These are phyloP conservation scores for Candida pseudoviswanathii DNA, from an alignment of 1,139 yeast species.

Conservation along the genomic window DNA sequence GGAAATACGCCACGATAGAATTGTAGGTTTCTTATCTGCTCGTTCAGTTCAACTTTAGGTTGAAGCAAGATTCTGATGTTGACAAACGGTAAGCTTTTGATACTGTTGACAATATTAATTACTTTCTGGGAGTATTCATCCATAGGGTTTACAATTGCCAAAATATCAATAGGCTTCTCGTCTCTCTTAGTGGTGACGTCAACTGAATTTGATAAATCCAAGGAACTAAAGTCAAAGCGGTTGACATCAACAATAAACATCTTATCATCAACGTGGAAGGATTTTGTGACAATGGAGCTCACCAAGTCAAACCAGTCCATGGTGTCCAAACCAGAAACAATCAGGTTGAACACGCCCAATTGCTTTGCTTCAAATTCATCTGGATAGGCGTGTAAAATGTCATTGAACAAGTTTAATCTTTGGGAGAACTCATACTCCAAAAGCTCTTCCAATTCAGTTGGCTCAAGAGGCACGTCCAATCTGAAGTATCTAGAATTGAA, in stretches of 20 bases:
- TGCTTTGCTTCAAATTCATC: conserved; percentile 24
- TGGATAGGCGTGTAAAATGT: conserved; percentile 34
- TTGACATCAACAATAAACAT: conserved; percentile 40
- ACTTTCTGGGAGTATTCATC: conserved; percentile 68
- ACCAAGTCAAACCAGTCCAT: conserved; percentile 53
- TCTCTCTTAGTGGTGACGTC: conserved; percentile 27
- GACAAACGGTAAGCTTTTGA: conserved; percentile 46
- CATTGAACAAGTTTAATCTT: conserved; percentile 32
- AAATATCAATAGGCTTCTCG: conserved; percentile 46
- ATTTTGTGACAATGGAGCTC: conserved; percentile 43
- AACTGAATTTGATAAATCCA: conserved; percentile 34
- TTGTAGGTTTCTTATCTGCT: conserved; percentile 54
- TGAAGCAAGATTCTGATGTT: conserved; percentile 58
- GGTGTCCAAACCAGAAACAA: conserved; percentile 9
- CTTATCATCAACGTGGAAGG: conserved; percentile 46
- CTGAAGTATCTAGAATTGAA: conserved; percentile 48
- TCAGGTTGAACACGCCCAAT: conserved; percentile 24
- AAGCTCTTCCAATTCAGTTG: conserved; percentile 29
- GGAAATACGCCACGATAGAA: conserved; percentile 57
- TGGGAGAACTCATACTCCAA: conserved; percentile 39
- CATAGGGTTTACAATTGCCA: conserved; percentile 71
- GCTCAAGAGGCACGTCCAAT: conserved; percentile 23
- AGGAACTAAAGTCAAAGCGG: conserved; percentile 44
- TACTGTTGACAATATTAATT: conserved; percentile 49
- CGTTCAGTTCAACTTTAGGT: conserved; percentile 45